Evolutionary conservation across 768 basidiomycete species (phyloP).

Genomic region (Rhizopogon rudus): DNA sequence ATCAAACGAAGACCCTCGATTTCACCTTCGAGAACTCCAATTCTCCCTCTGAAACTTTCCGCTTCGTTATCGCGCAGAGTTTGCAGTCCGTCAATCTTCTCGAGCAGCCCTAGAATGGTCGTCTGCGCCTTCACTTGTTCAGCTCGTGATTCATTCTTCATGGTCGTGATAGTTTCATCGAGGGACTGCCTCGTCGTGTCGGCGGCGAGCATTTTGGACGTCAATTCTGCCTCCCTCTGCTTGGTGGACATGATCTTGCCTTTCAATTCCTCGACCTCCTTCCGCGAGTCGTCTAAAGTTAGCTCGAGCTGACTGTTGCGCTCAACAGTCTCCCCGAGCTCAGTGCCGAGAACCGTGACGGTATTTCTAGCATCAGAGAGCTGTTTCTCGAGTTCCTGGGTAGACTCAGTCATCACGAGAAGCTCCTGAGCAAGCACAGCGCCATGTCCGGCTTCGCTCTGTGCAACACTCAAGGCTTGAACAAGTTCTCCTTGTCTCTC

Average conservation of each 20-base stretch:
- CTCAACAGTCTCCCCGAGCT: neutral
- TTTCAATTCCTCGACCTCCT: neutral
- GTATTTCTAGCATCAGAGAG: neutral
- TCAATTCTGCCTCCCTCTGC: neutral
- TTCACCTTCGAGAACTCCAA: neutral
- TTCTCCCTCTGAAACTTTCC: neutral
- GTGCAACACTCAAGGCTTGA: neutral
- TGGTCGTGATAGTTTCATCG: neutral
- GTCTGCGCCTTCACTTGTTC: constrained; percentile 4
- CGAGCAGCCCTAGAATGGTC: constrained; percentile 5
- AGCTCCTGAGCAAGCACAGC: neutral
- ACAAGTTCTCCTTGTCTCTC: constrained; percentile 1
- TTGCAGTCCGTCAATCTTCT: constrained; percentile 3
- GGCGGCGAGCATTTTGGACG: neutral
- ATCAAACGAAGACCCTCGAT: neutral
- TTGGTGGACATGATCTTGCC: neutral
- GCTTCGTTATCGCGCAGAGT: constrained; percentile 6
- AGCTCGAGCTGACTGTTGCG: neutral
- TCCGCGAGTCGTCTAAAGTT: neutral
- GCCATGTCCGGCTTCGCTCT: neutral
- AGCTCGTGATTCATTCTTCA: neutral
- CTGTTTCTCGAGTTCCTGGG: neutral
- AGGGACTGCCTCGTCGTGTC: neutral
- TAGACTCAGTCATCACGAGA: neutral
- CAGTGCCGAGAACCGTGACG: neutral